Conservation (phyloP, 2,329 filamentous ascomycete genomes). For the Elsinoe fawcettii region DNA sequence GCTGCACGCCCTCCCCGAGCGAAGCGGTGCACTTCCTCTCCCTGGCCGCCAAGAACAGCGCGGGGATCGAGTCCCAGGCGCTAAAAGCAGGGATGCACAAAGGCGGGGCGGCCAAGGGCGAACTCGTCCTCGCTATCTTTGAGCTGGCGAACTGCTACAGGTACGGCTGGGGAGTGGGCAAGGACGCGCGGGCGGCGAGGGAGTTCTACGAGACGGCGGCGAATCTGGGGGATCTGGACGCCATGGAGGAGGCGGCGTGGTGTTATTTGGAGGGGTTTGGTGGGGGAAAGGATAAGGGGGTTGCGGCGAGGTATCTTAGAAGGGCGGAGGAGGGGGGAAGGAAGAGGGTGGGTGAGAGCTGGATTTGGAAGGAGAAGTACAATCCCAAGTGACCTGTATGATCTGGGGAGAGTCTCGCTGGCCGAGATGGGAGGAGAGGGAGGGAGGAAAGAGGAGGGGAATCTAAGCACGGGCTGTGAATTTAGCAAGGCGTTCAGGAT, state of each 20-base stretch:
- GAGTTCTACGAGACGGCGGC: constrained; percentile 97
- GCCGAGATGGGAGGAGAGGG: not conserved
- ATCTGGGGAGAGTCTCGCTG: not conserved
- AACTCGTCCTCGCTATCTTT: constrained; percentile 92
- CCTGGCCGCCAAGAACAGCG: constrained; percentile 82
- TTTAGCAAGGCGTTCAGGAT: constrained; percentile 7
- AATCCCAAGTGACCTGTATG: constrained; percentile 18
- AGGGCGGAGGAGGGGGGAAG: constrained; percentile 80
- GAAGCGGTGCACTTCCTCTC: constrained; percentile 77
- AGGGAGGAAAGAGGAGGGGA: not conserved
- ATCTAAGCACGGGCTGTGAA: not conserved
- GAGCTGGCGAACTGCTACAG: constrained; percentile 90
- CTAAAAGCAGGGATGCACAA: constrained; percentile 83
- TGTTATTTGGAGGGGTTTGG: constrained; percentile 97
- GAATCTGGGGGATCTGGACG: constrained; percentile 91
- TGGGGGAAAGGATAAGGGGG: constrained; percentile 93
- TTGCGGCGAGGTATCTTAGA: constrained; percentile 82
- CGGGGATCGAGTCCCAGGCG: constrained; percentile 75
- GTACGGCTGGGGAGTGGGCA: constrained; percentile 84
- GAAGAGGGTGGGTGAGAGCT: constrained; percentile 88
- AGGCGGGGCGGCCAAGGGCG: constrained; percentile 89
- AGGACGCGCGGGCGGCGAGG: constrained; percentile 74
- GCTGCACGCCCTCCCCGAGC: constrained; percentile 63
- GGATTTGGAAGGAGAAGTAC: constrained; percentile 99
- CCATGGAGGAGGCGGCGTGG: constrained; percentile 95